Percentiles rank a stretch among this genome's conserved stretches.
phyloP scores from a whole-genome alignment of 257 asterid species.

The Parsonsia alboflavescens region DNA sequence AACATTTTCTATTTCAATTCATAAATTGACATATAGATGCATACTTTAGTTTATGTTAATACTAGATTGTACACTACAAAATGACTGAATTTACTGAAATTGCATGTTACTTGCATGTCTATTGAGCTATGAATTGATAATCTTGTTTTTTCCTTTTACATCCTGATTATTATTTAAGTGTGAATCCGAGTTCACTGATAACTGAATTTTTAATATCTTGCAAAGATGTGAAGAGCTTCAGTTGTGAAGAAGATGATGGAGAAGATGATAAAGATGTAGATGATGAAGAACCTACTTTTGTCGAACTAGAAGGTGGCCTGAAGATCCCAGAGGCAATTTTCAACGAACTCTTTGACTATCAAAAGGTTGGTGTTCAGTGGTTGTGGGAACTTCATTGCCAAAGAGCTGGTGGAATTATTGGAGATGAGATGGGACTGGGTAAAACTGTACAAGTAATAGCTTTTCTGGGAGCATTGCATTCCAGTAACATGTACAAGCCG shows the following conservation, averaged over 20 bases:
- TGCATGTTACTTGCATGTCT: not conserved
- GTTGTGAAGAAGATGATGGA: constrained; percentile 37
- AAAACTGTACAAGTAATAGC: constrained; percentile 86
- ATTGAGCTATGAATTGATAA: constrained; percentile 6
- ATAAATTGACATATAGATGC: not conserved
- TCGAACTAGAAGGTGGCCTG: constrained; percentile 89
- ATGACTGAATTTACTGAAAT: constrained; percentile 6
- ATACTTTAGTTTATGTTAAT: not conserved
- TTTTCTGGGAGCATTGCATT: constrained; percentile 90
- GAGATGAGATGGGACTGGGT: constrained; percentile 99
- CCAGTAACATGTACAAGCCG: constrained; percentile 80
- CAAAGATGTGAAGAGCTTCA: constrained; percentile 51
- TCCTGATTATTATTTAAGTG: not conserved
- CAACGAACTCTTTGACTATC: constrained; percentile 79
- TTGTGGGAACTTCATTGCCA: constrained; percentile 99
- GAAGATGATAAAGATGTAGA: constrained; percentile 47
- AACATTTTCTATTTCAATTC: not conserved
- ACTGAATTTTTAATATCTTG: constrained; percentile 18
- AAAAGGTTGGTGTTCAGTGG: constrained; percentile 98
- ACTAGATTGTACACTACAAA: not conserved
- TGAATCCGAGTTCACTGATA: not conserved
- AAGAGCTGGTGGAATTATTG: constrained; percentile 94
- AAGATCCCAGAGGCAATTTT: constrained; percentile 71
- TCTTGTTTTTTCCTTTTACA: not conserved
- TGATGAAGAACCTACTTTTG: constrained; percentile 50